Evolutionary conservation across 31 red algal species (phyloP), one percentile per base, ranked within the genome.

Genomic region (Asparagopsis taxiformis): DNA sequence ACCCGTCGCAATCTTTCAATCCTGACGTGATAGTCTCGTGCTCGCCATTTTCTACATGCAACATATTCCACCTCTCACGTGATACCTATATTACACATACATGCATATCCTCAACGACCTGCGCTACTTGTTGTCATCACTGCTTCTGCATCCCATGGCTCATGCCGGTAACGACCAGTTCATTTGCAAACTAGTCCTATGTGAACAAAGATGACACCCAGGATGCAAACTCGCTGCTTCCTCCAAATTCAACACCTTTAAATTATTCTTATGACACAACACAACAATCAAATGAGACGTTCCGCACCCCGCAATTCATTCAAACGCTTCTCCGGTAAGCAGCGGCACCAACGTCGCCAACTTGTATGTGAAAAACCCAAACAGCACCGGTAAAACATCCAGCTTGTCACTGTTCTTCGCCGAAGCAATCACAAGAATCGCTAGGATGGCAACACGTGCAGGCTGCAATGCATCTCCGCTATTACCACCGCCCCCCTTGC

Each of bases 311-410:
- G 25, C 30, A 68, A 28, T 68, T 37, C 41, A 80, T 17, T 90
- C 85, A 48, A 81, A 80, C 31, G 74, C 85, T 35, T 79, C 85
- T 3, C 85, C 85, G 11, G 75, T 90, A 17, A 92, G 37, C 65
- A 84, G 36, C 66, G 79, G 89, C 19, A 84, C 6, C 36, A 92
- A 48, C 37, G 67, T 55, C 5, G 79, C 89, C 15, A 85, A 69
- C 51, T 92, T 92, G 65, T 85, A 92, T 60, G 73, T 70, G 29
- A 92, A 79, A 63, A 92, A 92, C 22, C 89, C 89, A 23, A 77
- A 39, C 72, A 92, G 37, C 21, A 83, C 89, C 30, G 89, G 74
- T 23, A 92, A 26, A 28, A 92, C 68, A 19, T 82, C 64, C 33
- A 92, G 10, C 25, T 46, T 23, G 7, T 77, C 79, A 31, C 70